Conservation (phyloP, 208 protist species). For the Acanthamoeba rhysodes region DNA sequence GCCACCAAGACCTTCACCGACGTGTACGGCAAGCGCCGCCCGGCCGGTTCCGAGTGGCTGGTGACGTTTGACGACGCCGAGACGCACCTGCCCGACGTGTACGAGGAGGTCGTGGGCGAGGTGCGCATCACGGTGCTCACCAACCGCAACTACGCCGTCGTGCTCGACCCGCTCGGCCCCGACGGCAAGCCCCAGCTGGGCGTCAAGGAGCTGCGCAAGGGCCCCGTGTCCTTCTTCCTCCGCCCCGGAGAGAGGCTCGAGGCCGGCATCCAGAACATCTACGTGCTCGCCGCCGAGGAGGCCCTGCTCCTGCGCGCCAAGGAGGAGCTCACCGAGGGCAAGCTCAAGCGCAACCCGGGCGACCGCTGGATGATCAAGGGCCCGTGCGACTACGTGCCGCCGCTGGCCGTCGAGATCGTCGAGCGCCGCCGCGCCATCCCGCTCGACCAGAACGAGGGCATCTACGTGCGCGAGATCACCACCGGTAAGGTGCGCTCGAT, state of each 20-base stretch:
- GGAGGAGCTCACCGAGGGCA: conserved; percentile 91
- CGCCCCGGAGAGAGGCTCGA: conserved; percentile 95
- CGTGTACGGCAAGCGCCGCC: conserved; percentile 88
- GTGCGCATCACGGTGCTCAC: conserved; percentile 93
- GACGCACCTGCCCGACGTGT: conserved; percentile 94
- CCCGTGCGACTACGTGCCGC: conserved; percentile 95
- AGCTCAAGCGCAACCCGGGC: conserved; percentile 90
- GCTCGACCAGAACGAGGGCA: conserved; percentile 97
- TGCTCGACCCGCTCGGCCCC: conserved; percentile 93
- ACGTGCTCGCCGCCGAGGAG: conserved; percentile 95
- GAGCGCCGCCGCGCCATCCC: conserved; percentile 94
- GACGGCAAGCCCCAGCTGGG: conserved; percentile 92
- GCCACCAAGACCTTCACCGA: conserved; percentile 93
- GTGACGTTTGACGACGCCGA: conserved; percentile 93
- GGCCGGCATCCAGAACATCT: conserved; percentile 92
- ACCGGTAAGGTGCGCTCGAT: conserved; percentile 94
- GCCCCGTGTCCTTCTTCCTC: conserved; percentile 96
- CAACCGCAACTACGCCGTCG: conserved; percentile 94
- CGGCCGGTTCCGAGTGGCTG: conserved; percentile 93
- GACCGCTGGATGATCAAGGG: conserved; percentile 97
- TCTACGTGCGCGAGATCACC: conserved; percentile 96
- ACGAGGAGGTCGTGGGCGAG: conserved; percentile 93
- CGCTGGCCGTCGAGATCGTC: conserved; percentile 94
- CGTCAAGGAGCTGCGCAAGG: conserved; percentile 92
- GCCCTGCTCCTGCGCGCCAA: conserved; percentile 95